phyloP scores from a whole-genome alignment of 2,329 filamentous ascomycete genomes.

The Talaromyces albobiverticillius region DNA sequence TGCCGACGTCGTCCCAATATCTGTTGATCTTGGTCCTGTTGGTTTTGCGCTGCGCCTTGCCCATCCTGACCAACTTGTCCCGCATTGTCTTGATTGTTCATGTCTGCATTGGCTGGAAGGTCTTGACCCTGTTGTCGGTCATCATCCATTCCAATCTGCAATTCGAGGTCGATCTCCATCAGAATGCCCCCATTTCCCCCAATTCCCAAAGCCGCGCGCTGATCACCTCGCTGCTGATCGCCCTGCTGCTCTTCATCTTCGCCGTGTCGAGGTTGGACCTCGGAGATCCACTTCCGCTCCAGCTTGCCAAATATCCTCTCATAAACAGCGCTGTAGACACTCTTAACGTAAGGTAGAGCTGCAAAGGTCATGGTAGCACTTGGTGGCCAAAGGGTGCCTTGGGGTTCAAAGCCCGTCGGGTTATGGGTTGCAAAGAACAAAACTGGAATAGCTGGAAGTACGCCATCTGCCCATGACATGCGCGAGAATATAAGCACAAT shows the following conservation, averaged over 20 bases:
- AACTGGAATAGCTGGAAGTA: constrained; percentile 62
- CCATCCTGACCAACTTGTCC: constrained; percentile 2
- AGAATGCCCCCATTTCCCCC: constrained; percentile 40
- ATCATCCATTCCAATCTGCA: constrained; percentile 50
- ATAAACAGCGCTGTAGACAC: constrained; percentile 62
- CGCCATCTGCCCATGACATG: constrained; percentile 60
- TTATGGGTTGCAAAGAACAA: constrained; percentile 51
- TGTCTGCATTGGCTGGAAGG: constrained; percentile 31
- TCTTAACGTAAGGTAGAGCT: constrained; percentile 63
- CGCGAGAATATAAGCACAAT: constrained; percentile 66
- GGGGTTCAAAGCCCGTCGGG: constrained; percentile 40
- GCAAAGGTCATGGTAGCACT: constrained; percentile 64
- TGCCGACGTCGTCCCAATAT: constrained; percentile 41
- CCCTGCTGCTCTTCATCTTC: constrained; percentile 32
- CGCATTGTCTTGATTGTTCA: constrained; percentile 12
- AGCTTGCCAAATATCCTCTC: constrained; percentile 56
- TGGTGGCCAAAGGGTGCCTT: constrained; percentile 63
- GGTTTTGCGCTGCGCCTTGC: constrained; percentile 9
- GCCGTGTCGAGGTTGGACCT: constrained; percentile 55
- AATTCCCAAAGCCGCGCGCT: constrained; percentile 19
- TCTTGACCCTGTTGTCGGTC: constrained; percentile 31
- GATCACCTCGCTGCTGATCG: constrained; percentile 33
- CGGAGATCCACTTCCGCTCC: constrained; percentile 60
- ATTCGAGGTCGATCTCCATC: constrained; percentile 50
- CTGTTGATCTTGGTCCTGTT: constrained; percentile 24